Evolutionary conservation across 768 basidiomycete genomes (phyloP).

Genomic region (Hysterangium stoloniferum): DNA sequence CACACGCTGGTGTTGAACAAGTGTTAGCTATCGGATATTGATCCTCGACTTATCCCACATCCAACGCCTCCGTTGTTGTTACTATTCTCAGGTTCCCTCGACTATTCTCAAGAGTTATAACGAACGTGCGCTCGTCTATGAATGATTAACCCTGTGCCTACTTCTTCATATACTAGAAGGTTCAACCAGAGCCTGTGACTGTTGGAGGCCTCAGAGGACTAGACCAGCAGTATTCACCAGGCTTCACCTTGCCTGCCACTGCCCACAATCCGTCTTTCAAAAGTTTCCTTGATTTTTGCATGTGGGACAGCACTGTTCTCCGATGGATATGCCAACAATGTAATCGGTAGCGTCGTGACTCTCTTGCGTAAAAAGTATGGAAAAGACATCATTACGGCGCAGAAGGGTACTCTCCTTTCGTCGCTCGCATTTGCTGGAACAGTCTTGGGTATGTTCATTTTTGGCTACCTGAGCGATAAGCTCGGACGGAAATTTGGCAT

Average conservation of each 20-base stretch:
- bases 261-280: slow-evolving; percentile 25
- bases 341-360: slow-evolving; percentile 22
- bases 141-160: neutral
- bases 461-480: slow-evolving; percentile 25
- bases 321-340: slow-evolving; percentile 17
- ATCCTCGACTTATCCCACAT: too few species aligned
- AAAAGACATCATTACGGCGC: slow-evolving; percentile 19
- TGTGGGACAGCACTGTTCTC: slow-evolving; percentile 22
- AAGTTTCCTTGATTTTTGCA: slow-evolving; percentile 84
- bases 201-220: neutral
- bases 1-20: too few species aligned
- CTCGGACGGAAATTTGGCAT: slow-evolving; percentile 32
- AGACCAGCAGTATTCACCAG: too few species aligned
- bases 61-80: too few species aligned
- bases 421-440: slow-evolving; percentile 32
- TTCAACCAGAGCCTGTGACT: neutral
- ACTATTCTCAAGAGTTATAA: too few species aligned
- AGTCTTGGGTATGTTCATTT: slow-evolving; percentile 27
- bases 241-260: neutral
- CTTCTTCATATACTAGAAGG: neutral
- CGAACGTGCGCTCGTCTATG: neutral
- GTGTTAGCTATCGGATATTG: too few species aligned
- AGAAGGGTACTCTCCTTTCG: slow-evolving; percentile 21
- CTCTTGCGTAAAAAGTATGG: slow-evolving; percentile 27
- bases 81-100: too few species aligned